A percentile compares a stretch with the other conserved stretches of the same genome.
These are phyloP conservation scores for Podospora sp. DNA, from an alignment of 495 filamentous ascomycete genomes.

Conservation along the genomic window DNA sequence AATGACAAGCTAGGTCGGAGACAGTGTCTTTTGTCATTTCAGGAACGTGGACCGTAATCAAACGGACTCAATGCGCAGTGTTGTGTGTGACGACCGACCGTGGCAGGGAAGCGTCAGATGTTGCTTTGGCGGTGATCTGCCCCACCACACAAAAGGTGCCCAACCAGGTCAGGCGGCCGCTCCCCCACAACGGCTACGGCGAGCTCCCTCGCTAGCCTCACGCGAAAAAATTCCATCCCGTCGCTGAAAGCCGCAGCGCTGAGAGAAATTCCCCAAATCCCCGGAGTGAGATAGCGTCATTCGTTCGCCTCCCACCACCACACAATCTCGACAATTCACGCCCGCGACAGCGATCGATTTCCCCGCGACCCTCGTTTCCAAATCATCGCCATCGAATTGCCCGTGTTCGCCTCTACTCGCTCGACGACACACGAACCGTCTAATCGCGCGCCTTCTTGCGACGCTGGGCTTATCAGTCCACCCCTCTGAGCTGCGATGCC, in stretches of 20 bases:
- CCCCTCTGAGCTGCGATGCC: conserved; percentile 34
- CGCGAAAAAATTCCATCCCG: conserved; percentile 14
- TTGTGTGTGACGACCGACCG: neutral
- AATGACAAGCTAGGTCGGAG: neutral
- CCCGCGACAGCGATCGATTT: neutral
- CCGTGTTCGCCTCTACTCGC: neutral
- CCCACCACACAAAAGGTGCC: neutral
- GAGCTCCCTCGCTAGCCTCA: neutral
- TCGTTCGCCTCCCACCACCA: conserved; percentile 16
- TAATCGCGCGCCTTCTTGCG: conserved; percentile 14
- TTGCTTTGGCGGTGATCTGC: neutral
- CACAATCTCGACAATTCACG: neutral
- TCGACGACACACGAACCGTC: neutral
- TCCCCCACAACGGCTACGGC: neutral
- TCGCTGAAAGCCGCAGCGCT: conserved; percentile 2
- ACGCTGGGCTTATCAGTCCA: conserved; percentile 26
- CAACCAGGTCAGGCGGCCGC: conserved; percentile 2
- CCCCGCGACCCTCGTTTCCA: neutral
- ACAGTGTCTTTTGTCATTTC: neutral
- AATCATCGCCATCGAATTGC: neutral
- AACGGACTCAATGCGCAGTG: conserved; percentile 1
- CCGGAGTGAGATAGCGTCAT: conserved; percentile 10
- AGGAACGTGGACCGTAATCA: neutral
- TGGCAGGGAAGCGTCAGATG: neutral
- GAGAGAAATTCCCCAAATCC: conserved; percentile 3